Base-by-base conservation (phyloP, 768 basidiomycete species). In the Cystobasidiopsis lactophilus region DNA sequence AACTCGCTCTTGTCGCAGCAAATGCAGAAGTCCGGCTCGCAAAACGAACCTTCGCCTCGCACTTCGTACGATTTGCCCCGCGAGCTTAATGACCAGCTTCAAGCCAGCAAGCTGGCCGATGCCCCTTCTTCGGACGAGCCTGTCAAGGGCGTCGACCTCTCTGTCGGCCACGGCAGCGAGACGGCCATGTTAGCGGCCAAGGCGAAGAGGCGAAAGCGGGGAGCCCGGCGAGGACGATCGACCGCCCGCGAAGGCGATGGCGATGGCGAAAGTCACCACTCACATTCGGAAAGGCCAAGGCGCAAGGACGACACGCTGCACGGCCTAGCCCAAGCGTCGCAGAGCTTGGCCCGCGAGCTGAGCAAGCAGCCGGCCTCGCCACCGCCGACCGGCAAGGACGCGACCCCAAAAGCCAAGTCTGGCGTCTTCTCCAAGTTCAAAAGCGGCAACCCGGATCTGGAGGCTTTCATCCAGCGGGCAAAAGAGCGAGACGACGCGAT, bases 401-500 rank as follows among this genome's bases (percentile, higher is more conserved):
- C n/a, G n/a, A n/a, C n/a, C n/a, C n/a, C n/a, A n/a, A 30, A 53
- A 53, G 40, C 27, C 47, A 19, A 43, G 11, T 44, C 49, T 18
- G 54, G 57, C 9, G 57, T 59, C 30, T 55, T 63, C 51, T 55
- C 55, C 7, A 52, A 55, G 0, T 50, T 63, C 41, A 57, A 57
- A 49, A 59, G 60, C 30, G 62, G 62, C 23, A 61, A 63, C 49
- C 30, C 56, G 1, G 62, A 62, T 31, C 59, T 63, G 40, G 53
- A 60, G 30, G 62, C 62, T 1, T 60, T 63, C 51, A 56, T 55
- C 40, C 54, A 54, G 14, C 54, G 57, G 21, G 54, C 54, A 27
- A 52, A 60, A 27, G 58, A 62, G 50, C 50, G 57, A 19, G 61
- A 61, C 46, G 47, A 51, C 14, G 35, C 45, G 14, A 14, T 59